Evolutionary conservation across 2,329 filamentous ascomycete species (phyloP).

Genomic region (Zarea fungicola): DNA sequence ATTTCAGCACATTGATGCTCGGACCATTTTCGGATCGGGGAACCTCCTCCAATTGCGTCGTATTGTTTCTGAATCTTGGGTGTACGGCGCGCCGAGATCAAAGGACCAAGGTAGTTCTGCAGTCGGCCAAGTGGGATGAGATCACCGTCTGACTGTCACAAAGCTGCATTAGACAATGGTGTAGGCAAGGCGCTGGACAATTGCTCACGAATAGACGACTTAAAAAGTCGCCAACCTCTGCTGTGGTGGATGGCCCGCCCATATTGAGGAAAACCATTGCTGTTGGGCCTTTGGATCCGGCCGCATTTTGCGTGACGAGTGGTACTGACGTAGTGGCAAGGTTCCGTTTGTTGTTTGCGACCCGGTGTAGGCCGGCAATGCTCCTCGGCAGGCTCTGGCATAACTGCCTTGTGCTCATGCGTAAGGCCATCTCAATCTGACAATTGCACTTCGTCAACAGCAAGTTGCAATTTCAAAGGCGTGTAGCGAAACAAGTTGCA

Average conservation of each 20-base stretch:
- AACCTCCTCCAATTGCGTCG: slow-evolving; percentile 91
- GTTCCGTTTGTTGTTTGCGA: slow-evolving; percentile 26
- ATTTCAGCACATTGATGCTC: slow-evolving; percentile 91
- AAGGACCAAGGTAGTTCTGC: slow-evolving; percentile 82
- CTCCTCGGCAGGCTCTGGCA: slow-evolving; percentile 23
- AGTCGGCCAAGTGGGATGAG: slow-evolving; percentile 91
- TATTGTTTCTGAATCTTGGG: slow-evolving; percentile 98
- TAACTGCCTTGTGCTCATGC: slow-evolving; percentile 34
- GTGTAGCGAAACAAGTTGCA: not conserved
- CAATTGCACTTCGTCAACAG: no score
- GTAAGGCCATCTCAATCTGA: slow-evolving; percentile 33
- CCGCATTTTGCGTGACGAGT: slow-evolving; percentile 73
- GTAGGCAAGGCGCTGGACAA: slow-evolving; percentile 3
- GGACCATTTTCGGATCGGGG: slow-evolving; percentile 96
- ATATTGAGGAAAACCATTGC: slow-evolving; percentile 99
- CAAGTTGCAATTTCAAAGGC: not conserved
- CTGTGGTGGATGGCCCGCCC: slow-evolving; percentile 85
- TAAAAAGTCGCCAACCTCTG: slow-evolving; percentile 85
- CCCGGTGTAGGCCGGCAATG: slow-evolving; percentile 24
- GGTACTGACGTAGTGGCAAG: slow-evolving; percentile 46
- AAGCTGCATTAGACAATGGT: slow-evolving; percentile 14
- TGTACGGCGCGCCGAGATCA: slow-evolving; percentile 81
- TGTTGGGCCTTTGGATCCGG: slow-evolving; percentile 71
- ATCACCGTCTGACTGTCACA: slow-evolving; percentile 74
- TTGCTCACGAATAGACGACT: slow-evolving; percentile 80